A percentile compares a stretch with the other conserved stretches of the same genome.
These are phyloP conservation scores for Fusarium napiforme DNA, from an alignment of 2,329 filamentous ascomycete genomes.

Conservation along the genomic window DNA sequence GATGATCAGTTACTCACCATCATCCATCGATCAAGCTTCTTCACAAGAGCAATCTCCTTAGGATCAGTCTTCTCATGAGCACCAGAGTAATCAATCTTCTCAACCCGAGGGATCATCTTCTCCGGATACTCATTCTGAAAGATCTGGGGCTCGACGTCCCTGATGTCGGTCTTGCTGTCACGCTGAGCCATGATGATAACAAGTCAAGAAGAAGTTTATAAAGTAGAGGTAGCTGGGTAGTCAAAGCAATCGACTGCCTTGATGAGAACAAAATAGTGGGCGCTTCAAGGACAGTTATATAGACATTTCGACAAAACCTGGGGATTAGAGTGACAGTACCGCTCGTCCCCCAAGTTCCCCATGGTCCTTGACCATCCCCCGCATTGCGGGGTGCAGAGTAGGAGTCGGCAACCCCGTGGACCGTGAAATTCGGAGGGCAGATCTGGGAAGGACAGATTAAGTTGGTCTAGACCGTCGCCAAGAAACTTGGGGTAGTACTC, in stretches of 20 bases:
- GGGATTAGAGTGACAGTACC: background rate
- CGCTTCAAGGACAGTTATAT: constrained; percentile 12
- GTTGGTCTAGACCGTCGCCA: constrained; percentile 30
- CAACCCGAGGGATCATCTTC: constrained; percentile 30
- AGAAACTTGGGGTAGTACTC: constrained; percentile 5
- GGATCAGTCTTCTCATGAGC: constrained; percentile 44
- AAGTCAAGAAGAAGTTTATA: background rate
- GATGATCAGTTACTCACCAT: constrained; percentile 25
- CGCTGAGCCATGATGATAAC: constrained; percentile 16
- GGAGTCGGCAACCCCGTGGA: background rate
- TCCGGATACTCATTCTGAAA: constrained; percentile 36
- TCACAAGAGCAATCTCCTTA: constrained; percentile 42
- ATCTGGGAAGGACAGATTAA: constrained; percentile 28
- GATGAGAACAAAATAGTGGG: background rate
- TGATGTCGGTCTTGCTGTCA: constrained; percentile 21
- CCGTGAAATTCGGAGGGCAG: background rate
- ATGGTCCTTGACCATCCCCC: constrained; percentile 12
- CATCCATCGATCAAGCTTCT: constrained; percentile 43
- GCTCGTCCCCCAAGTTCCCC: background rate
- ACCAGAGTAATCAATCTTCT: constrained; percentile 42
- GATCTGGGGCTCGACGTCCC: constrained; percentile 31
- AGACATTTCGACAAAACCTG: background rate
- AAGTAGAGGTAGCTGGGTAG: constrained; percentile 1
- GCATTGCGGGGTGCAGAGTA: constrained; percentile 30
- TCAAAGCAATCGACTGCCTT: constrained; percentile 34